These are phyloP conservation scores for Colletotrichum tabaci DNA, from an alignment of 2,329 filamentous ascomycete genomes.

Conservation along the genomic window DNA sequence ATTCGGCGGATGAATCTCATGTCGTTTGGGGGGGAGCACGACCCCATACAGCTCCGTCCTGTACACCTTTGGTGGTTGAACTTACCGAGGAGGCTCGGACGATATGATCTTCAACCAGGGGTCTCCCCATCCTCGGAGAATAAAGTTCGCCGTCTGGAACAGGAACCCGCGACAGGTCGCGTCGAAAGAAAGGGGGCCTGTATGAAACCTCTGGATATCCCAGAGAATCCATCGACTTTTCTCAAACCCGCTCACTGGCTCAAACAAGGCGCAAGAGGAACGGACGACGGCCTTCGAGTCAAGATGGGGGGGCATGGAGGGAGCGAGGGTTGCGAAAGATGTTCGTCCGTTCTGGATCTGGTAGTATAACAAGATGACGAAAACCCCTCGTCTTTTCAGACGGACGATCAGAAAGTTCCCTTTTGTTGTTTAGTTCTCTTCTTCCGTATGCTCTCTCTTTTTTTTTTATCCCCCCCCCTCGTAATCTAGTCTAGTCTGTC, in stretches of 20 bases:
- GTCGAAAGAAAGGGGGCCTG: constrained; percentile 17
- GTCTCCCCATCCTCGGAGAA: not conserved
- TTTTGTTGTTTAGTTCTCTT: too few species aligned
- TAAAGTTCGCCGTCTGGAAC: constrained; percentile 28
- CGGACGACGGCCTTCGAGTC: not conserved
- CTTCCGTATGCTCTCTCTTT: not conserved
- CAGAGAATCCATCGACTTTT: not conserved
- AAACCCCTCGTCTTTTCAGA: constrained; percentile 9
- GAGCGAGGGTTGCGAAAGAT: constrained; percentile 1
- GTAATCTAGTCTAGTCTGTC: constrained; percentile 18
- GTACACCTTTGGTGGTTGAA: too few species aligned
- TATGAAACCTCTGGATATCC: constrained; percentile 26
- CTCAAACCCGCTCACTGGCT: too few species aligned
- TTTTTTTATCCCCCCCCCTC: too few species aligned
- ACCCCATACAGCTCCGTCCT: too few species aligned
- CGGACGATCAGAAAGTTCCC: too few species aligned
- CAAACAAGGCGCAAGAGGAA: not conserved
- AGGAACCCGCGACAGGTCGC: constrained; percentile 15
- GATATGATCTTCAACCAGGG: not conserved
- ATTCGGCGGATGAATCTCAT: constrained; percentile 10
- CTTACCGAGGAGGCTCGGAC: too few species aligned
- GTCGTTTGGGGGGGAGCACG: not conserved
- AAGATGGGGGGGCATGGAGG: not conserved
- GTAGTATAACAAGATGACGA: constrained; percentile 31
- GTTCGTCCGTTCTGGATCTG: not conserved